Evolutionary conservation across 805 yeast species (phyloP).

Genomic region (Saccharomycopsis fodiens): DNA sequence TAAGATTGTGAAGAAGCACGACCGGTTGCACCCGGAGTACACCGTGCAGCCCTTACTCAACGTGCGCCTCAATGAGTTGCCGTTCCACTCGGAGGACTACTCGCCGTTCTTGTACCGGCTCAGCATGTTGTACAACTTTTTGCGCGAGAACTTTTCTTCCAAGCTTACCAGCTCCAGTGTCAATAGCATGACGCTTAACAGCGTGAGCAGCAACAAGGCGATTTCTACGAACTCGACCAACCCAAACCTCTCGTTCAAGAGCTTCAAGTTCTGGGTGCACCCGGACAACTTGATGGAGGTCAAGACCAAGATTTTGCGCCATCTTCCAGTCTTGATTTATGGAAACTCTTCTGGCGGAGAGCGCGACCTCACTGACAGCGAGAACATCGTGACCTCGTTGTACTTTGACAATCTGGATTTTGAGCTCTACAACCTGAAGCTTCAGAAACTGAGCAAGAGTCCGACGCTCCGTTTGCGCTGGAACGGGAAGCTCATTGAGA

Average conservation of each 20-base stretch:
- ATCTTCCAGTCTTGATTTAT: constrained; percentile 85
- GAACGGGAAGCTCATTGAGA: constrained; percentile 75
- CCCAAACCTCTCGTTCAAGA: constrained; percentile 38
- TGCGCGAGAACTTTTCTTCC: constrained; percentile 60
- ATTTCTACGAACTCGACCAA: constrained; percentile 29
- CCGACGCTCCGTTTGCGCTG: constrained; percentile 83
- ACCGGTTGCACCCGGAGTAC: constrained; percentile 77
- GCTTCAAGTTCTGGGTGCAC: constrained; percentile 91
- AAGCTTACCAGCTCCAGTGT: constrained; percentile 27
- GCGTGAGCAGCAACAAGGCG: constrained; percentile 27
- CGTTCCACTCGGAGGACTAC: constrained; percentile 92
- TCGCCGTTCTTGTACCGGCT: constrained; percentile 82
- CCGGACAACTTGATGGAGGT: constrained; percentile 97
- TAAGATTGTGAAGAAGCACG: constrained; percentile 94
- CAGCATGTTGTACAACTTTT: constrained; percentile 70
- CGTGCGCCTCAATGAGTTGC: constrained; percentile 79
- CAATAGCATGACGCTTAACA: constrained; percentile 30
- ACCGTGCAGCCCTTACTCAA: constrained; percentile 87
- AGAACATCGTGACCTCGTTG: constrained; percentile 78
- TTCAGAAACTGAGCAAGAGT: constrained; percentile 57
- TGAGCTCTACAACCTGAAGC: constrained; percentile 78
- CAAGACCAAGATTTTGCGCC: constrained; percentile 89
- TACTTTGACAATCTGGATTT: constrained; percentile 82
- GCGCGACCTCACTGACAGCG: constrained; percentile 35
- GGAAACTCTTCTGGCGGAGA: constrained; percentile 40